A percentile compares a stretch with the other conserved stretches of the same genome.
Conservation (phyloP, 176 grass and related monocot genomes). For the Hordeum marinum region DNA sequence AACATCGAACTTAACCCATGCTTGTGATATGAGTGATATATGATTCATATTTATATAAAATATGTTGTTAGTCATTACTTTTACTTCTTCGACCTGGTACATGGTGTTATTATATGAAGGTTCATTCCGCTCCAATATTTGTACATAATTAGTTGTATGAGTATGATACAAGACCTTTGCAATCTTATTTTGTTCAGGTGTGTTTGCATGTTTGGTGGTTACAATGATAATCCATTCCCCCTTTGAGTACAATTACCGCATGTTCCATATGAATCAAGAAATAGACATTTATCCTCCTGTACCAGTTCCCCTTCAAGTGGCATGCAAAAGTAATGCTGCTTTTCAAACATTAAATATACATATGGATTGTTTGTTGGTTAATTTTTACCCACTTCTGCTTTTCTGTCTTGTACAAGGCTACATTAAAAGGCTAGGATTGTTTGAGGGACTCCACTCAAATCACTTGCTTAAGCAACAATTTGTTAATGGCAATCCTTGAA, state of each 20-base stretch:
- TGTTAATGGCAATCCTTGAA: conserved; percentile 22
- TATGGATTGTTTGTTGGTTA: background rate
- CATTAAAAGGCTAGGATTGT: conserved; percentile 21
- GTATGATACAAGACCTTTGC: background rate
- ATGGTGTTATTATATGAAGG: background rate
- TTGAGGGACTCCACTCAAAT: conserved; percentile 13
- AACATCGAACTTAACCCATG: background rate
- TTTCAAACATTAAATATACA: conserved; percentile 1
- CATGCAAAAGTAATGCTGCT: background rate
- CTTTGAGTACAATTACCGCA: background rate
- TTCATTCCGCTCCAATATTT: background rate
- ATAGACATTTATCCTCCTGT: conserved; percentile 4
- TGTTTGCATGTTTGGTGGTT: background rate
- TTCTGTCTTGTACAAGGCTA: conserved; percentile 20
- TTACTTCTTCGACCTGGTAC: conserved; percentile 13
- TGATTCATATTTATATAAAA: background rate
- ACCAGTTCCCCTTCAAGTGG: background rate
- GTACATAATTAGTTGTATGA: background rate
- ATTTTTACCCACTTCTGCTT: conserved; percentile 19
- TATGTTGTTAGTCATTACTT: background rate
- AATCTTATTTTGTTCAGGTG: background rate
- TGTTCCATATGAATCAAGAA: background rate
- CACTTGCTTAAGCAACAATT: background rate
- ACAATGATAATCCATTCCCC: background rate
- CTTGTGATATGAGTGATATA: background rate